A percentile compares a stretch with the other conserved stretches of the same genome.
Evolutionary conservation across 441 rosid genomes (phyloP).

Genomic region (Manihot esculenta): DNA sequence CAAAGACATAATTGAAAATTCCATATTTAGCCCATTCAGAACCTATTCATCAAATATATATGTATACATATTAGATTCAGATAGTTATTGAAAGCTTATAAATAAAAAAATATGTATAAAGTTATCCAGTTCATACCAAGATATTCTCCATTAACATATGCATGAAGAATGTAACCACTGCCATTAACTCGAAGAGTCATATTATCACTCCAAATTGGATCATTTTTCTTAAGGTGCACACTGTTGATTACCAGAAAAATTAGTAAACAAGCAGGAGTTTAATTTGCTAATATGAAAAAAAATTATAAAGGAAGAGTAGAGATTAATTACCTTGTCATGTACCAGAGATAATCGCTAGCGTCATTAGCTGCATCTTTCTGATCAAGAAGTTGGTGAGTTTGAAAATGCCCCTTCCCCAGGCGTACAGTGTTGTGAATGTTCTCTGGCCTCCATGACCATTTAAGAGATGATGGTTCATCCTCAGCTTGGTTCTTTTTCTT

Average conservation of each 20-base stretch:
- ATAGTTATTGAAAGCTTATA: neutral
- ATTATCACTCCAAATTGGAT: constrained; percentile 23
- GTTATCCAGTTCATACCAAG: constrained; percentile 36
- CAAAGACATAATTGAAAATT: constrained; percentile 30
- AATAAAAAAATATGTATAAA: too few species aligned
- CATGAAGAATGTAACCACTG: constrained; percentile 61
- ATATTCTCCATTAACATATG: constrained; percentile 51
- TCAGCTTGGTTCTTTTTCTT: constrained; percentile 49
- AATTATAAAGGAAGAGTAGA: too few species aligned
- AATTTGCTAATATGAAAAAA: neutral
- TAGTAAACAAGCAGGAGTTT: neutral
- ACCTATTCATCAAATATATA: neutral
- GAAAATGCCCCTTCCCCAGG: constrained; percentile 3
- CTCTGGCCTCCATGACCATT: constrained; percentile 82
- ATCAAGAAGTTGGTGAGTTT: constrained; percentile 36
- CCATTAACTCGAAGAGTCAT: constrained; percentile 49
- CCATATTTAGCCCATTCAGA: constrained; percentile 30
- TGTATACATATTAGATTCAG: neutral
- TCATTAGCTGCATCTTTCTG: constrained; percentile 57
- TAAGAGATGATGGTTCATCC: constrained; percentile 40
- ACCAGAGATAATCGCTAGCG: constrained; percentile 71
- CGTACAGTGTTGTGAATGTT: neutral
- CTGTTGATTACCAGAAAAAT: neutral
- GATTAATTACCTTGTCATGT: constrained; percentile 57
- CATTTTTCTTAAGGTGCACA: constrained; percentile 11